A percentile compares a stretch with the other conserved stretches of the same genome.
Evolutionary conservation across 108 stramenopile genomes (phyloP).

Genomic region (Thalassiosira profunda): DNA sequence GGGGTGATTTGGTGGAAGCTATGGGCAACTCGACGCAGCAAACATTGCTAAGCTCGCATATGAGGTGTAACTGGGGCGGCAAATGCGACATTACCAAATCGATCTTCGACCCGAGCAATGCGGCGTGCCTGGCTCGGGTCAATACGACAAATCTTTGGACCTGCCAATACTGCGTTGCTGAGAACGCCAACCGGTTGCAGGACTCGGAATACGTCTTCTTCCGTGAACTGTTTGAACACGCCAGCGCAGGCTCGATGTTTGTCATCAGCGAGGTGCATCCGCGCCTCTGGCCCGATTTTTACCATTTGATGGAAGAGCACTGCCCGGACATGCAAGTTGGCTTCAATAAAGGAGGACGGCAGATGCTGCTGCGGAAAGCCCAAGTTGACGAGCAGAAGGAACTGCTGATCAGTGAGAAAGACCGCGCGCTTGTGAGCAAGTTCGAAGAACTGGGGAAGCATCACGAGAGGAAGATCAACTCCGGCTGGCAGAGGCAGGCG

Average conservation of each 20-base stretch:
- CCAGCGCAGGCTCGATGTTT: constrained; percentile 44
- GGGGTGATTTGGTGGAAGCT: constrained; percentile 51
- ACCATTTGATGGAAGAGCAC: constrained; percentile 9
- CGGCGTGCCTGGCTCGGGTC: constrained; percentile 10
- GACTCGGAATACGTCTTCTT: constrained; percentile 60
- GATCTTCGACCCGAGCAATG: constrained; percentile 44
- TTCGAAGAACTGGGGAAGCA: constrained; percentile 12
- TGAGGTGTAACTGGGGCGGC: constrained; percentile 65
- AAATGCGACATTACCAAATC: constrained; percentile 66
- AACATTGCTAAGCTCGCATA: not conserved
- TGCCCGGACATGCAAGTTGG: constrained; percentile 10
- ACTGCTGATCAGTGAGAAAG: constrained; percentile 12
- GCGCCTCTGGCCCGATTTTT: constrained; percentile 69
- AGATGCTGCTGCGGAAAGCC: constrained; percentile 26
- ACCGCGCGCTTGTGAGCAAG: constrained; percentile 5
- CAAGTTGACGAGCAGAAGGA: not conserved
- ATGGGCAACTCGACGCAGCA: constrained; percentile 46
- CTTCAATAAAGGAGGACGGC: constrained; percentile 24
- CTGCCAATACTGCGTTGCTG: constrained; percentile 73
- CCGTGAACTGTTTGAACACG: constrained; percentile 47
- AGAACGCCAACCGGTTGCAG: constrained; percentile 52
- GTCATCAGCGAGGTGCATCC: constrained; percentile 60
- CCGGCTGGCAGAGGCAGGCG: constrained; percentile 25
- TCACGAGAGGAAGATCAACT: constrained; percentile 23
- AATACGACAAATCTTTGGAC: constrained; percentile 42